Conservation (phyloP, 73 alveolate genomes). For the Paramecium bursaria region DNA sequence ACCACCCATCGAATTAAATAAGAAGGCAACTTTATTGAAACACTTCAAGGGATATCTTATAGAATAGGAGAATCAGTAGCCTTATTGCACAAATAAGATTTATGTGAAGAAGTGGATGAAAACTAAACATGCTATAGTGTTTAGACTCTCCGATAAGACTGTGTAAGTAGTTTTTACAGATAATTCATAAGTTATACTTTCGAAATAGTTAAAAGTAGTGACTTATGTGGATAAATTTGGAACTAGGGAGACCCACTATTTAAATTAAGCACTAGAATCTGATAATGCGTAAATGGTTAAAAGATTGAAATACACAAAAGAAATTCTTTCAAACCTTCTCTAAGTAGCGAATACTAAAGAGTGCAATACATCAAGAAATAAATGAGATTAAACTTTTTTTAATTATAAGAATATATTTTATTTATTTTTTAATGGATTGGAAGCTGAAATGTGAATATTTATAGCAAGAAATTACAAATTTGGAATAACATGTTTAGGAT, state of each 20-base stretch:
- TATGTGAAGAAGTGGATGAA: conserved; percentile 97
- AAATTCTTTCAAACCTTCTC: too few relatives aligned
- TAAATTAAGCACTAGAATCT: conserved; percentile 90
- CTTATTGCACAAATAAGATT: conserved; percentile 41
- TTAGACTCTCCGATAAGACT: conserved; percentile 93
- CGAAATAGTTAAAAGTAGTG: conserved; percentile 91
- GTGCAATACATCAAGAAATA: too few relatives aligned
- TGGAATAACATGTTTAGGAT: too few relatives aligned
- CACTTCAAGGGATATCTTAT: conserved; percentile 56
- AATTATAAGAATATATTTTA: too few relatives aligned
- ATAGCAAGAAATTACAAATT: too few relatives aligned
- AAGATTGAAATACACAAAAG: conserved; percentile 94
- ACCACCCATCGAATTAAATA: background rate
- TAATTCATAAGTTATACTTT: conserved; percentile 90
- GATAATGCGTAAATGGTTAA: conserved; percentile 93
- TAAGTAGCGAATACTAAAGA: too few relatives aligned
- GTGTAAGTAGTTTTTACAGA: conserved; percentile 96
- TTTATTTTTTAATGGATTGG: too few relatives aligned
- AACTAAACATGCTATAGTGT: conserved; percentile 95
- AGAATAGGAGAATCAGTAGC: background rate
- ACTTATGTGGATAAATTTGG: conserved; percentile 97
- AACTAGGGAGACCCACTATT: conserved; percentile 86
- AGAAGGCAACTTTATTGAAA: conserved; percentile 45
- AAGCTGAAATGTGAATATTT: too few relatives aligned
- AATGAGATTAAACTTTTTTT: too few relatives aligned